Conservation (phyloP, 2,329 filamentous ascomycete species). For the Acephala macrosclerotiorum region DNA sequence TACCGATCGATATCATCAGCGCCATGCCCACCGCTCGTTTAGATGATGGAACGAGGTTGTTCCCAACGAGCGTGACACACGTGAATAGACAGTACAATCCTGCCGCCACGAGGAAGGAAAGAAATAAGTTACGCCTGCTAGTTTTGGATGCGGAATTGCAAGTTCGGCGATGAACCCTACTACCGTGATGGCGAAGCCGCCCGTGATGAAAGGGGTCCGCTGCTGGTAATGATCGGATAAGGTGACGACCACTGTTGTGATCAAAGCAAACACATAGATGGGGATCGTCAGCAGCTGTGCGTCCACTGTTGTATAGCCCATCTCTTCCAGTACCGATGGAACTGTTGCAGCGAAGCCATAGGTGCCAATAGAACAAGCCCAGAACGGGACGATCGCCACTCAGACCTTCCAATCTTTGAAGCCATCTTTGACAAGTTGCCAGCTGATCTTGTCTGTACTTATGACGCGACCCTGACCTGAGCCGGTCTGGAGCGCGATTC, state of each 20-base stretch:
- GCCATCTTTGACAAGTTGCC: not conserved
- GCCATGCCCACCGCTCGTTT: constrained; percentile 43
- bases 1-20: constrained; percentile 42
- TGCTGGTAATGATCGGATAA: constrained; percentile 23
- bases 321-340: constrained; percentile 20
- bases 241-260: constrained; percentile 14
- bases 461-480: no score
- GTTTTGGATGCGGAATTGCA: constrained; percentile 46
- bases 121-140: constrained; percentile 75
- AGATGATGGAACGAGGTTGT: constrained; percentile 41
- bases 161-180: constrained; percentile 25
- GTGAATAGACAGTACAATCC: constrained; percentile 86
- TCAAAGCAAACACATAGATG: constrained; percentile 24
- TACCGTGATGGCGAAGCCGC: constrained; percentile 14
- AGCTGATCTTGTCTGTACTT: not conserved
- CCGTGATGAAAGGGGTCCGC: constrained; percentile 29
- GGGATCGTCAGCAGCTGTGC: constrained; percentile 29
- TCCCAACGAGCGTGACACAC: constrained; percentile 76
- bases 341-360: constrained; percentile 24
- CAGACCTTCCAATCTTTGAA: not conserved
- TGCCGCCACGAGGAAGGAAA: constrained; percentile 81
- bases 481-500: not conserved
- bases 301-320: constrained; percentile 24
- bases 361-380: constrained; percentile 9
- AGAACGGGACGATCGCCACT: not conserved